Conservation (phyloP, 1,139 yeast species). For the Zygosaccharomyces sapae region DNA sequence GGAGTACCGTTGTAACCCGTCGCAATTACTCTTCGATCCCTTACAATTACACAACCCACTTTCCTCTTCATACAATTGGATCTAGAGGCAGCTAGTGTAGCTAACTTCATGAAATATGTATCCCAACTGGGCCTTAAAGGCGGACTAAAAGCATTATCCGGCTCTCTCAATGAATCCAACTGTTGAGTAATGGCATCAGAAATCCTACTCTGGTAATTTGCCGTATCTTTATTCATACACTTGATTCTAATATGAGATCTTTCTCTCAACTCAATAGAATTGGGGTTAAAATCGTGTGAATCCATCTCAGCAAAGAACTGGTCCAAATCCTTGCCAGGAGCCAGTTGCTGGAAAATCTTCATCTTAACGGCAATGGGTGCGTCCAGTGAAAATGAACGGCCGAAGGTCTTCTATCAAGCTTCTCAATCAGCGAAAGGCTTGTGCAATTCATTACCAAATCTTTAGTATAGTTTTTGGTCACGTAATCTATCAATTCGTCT, state of each 20-base stretch:
- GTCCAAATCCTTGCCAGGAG: slow-evolving; percentile 7
- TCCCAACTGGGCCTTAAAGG: slow-evolving; percentile 95
- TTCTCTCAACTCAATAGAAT: slow-evolving; percentile 23
- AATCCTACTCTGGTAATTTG: slow-evolving; percentile 11
- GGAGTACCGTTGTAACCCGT: slow-evolving; percentile 99
- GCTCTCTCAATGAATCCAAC: slow-evolving; percentile 15
- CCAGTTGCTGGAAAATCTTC: slow-evolving; percentile 40
- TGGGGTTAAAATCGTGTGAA: slow-evolving; percentile 19
- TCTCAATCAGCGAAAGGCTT: slow-evolving; percentile 43
- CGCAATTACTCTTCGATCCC: slow-evolving; percentile 81
- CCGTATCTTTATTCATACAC: slow-evolving; percentile 13
- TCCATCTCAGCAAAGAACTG: slow-evolving; percentile 18
- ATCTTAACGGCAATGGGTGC: slow-evolving; percentile 62
- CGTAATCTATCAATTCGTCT: slow-evolving; percentile 56
- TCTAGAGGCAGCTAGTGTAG: slow-evolving; percentile 87
- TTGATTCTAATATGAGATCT: slow-evolving; percentile 26
- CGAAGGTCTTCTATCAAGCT: slow-evolving; percentile 71
- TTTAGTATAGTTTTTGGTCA: slow-evolving; percentile 64
- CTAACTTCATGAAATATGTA: slow-evolving; percentile 86
- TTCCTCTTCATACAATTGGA: slow-evolving; percentile 96
- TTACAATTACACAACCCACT: slow-evolving; percentile 91
- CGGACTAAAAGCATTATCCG: slow-evolving; percentile 32
- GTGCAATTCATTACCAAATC: slow-evolving; percentile 57
- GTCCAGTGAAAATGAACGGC: slow-evolving; percentile 73
- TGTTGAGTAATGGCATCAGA: slow-evolving; percentile 15